Conservation (phyloP, 768 basidiomycete genomes). For the Melanogaster broomeanus region DNA sequence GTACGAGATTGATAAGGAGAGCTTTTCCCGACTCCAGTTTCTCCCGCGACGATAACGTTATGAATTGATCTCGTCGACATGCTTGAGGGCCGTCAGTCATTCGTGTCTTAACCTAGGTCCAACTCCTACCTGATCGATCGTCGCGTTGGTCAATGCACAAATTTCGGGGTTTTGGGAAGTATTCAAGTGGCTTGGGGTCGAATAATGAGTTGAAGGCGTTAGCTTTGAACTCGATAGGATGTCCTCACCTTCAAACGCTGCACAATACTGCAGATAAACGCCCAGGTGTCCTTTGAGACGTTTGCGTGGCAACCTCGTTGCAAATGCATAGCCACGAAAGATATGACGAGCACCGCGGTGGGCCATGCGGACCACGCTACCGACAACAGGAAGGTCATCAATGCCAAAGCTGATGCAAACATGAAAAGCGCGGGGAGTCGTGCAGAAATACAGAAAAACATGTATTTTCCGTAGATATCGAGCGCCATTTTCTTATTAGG, state of each 20-base stretch:
- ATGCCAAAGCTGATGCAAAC: constrained; percentile 53
- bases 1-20: constrained; percentile 32
- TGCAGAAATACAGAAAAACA: constrained; percentile 70
- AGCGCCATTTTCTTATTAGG: constrained; percentile 32
- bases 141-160: no score
- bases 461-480: constrained; percentile 60
- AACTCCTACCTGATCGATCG: no score
- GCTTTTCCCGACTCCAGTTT: no score
- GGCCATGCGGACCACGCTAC: constrained; percentile 69
- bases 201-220: no score
- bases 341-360: constrained; percentile 61
- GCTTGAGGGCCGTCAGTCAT: not conserved
- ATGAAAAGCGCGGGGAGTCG: constrained; percentile 65
- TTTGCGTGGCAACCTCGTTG: no score
- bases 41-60: constrained; percentile 28
- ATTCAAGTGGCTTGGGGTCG: no score
- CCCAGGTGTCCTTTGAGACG: no score
- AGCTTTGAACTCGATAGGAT: no score
- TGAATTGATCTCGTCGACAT: constrained; percentile 16
- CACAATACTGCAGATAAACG: no score
- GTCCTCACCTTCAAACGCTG: no score
- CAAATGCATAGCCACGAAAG: constrained; percentile 55
- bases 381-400: constrained; percentile 60
- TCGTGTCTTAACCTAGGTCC: no score
- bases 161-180: no score